Conservation (phyloP, 2,329 filamentous ascomycete species). For the Fusarium sp. region DNA sequence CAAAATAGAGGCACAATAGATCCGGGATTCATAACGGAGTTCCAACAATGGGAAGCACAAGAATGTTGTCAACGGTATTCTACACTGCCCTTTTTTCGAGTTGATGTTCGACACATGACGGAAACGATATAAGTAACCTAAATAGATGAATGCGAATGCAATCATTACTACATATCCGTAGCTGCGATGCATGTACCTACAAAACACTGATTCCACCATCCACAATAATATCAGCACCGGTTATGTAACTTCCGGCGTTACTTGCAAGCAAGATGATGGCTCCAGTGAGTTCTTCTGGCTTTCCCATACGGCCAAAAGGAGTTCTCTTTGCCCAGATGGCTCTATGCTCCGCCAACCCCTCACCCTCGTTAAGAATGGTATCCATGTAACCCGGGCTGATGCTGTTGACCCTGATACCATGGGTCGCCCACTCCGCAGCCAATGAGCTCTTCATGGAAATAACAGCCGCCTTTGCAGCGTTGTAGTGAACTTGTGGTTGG, state of each 20-base stretch:
- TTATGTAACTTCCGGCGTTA: conserved; percentile 28
- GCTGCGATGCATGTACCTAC: background rate
- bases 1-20: no score
- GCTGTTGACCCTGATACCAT: conserved; percentile 21
- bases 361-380: conserved; percentile 23
- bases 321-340: conserved; percentile 13
- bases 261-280: conserved; percentile 18
- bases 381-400: conserved; percentile 31
- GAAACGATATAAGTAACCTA: no score
- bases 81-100: no score
- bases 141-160: no score
- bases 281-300: conserved; percentile 20
- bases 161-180: no score
- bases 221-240: conserved; percentile 18
- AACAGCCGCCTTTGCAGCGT: conserved; percentile 58
- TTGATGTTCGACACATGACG: no score
- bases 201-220: conserved; percentile 27
- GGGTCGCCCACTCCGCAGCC: conserved; percentile 20
- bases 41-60: no score
- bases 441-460: conserved; percentile 20
- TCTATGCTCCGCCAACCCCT: conserved; percentile 24
- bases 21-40: no score
- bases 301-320: conserved; percentile 21
- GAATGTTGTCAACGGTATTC: no score
- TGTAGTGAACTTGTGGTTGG: conserved; percentile 79